These are phyloP conservation scores for Saccharomycopsis sp. DNA, from an alignment of 805 yeast species.

Conservation along the genomic window DNA sequence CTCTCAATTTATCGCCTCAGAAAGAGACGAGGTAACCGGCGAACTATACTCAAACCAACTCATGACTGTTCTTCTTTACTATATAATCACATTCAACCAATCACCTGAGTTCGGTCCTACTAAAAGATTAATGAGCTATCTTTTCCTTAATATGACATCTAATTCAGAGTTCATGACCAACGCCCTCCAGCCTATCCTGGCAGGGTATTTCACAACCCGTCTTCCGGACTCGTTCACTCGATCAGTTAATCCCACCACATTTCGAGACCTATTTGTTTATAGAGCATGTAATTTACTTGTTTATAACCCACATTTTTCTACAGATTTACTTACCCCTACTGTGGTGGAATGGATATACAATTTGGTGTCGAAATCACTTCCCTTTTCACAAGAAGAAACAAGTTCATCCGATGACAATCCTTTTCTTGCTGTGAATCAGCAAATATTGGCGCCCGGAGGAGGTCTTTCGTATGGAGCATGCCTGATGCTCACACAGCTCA, in stretches of 20 bases:
- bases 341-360: conserved; percentile 58
- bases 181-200: conserved; percentile 41
- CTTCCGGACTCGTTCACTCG: conserved; percentile 49
- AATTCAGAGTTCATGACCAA: conserved; percentile 33
- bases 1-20: conserved; percentile 34
- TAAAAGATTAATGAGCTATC: conserved; percentile 30
- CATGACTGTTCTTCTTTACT: conserved; percentile 47
- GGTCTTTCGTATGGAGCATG: conserved; percentile 50
- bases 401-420: conserved; percentile 11
- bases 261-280: conserved; percentile 56
- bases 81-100: conserved; percentile 44
- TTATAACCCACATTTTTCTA: conserved; percentile 27
- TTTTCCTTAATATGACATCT: conserved; percentile 45
- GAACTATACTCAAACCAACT: conserved; percentile 43
- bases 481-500: conserved; percentile 26
- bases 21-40: conserved; percentile 28
- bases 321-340: conserved; percentile 37
- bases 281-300: conserved; percentile 43
- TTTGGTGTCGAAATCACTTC: conserved; percentile 37
- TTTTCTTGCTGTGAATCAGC: neutral
- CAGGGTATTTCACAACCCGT: conserved; percentile 33
- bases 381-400: too few relatives aligned
- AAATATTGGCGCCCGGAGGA: conserved; percentile 27
- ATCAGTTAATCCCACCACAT: conserved; percentile 37
- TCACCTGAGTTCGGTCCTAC: conserved; percentile 32